phyloP scores from a whole-genome alignment of 1,284 basidiomycete species.

The Schizopora paradoxa region DNA sequence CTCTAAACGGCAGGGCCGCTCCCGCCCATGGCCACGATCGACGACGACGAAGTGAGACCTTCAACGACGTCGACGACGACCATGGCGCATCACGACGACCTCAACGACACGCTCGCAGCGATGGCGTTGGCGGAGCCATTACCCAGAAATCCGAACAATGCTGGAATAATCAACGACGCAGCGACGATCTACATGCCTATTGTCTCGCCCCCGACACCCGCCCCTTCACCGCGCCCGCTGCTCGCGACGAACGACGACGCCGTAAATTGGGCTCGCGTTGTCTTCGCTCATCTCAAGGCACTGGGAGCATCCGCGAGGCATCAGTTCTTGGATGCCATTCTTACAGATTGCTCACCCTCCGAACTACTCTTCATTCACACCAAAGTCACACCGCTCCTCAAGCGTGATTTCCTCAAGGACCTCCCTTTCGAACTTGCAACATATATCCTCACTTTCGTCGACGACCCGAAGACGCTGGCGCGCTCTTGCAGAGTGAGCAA shows the following conservation, averaged over 20 bases:
- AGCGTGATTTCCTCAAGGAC: conserved; percentile 80
- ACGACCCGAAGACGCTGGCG: conserved; percentile 74
- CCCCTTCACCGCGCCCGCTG: conserved; percentile 51
- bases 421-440: conserved; percentile 84
- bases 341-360: conserved; percentile 60
- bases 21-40: too few species aligned
- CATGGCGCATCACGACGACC: too few species aligned
- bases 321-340: conserved; percentile 57
- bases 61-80: too few species aligned
- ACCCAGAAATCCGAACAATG: too few species aligned
- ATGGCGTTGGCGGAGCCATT: too few species aligned
- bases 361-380: conserved; percentile 80
- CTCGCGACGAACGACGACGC: conserved; percentile 19
- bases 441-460: conserved; percentile 77
- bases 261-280: conserved; percentile 28
- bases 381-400: conserved; percentile 74
- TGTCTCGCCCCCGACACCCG: conserved; percentile 62
- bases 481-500: conserved; percentile 71
- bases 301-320: conserved; percentile 43
- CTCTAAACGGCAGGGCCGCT: too few species aligned
- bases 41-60: too few species aligned
- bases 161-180: not conserved
- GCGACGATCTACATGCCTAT: conserved; percentile 50
- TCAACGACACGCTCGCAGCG: too few species aligned
- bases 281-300: conserved; percentile 33